Evolutionary conservation across 371 early-diverging fungal species (phyloP), one percentile per base, ranked within the genome.

Genomic region (Actinomucor elegans): DNA sequence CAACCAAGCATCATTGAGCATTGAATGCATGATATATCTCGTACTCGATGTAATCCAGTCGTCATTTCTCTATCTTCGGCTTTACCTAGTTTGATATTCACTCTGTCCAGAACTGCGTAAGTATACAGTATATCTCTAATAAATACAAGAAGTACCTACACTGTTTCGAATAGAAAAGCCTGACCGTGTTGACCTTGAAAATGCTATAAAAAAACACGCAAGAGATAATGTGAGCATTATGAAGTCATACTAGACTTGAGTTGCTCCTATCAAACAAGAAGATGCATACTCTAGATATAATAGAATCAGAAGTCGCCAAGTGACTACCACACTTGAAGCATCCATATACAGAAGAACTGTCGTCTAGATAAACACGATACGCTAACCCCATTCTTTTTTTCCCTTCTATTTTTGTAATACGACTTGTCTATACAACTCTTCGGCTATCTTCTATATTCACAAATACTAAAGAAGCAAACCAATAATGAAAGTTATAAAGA

Each of bases 31-130:
- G 68, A 74, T 49, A 90, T 80, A 50, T 88, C 86, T 48, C 72
- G 67, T 34, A 90, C 87, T 5, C 75, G 77, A 54, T 90, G 88
- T 31, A 83, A 44, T 9, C 91, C 91, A n/a, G 91, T 86, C 34
- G 82, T 71, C 89, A 90, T 88, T 26, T 40, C 61, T 48, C 86
- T 63, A 37, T 80, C 79, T 47, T 79, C 77, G 9, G 78, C 75
- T 26, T 65, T 66, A 12, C 89, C 89, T 42, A 75, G 71, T n/a
- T 57, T 56, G 26, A 87, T 68, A 61, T 90, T 90, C 32, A 87
- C 78, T 32, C 87, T 87, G 62, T 20, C 35, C 26, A 26, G 5
- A 37, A 41, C 0, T 17, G 5, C 5, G 8, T 20, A 3, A 4
- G 38, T 37, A 18, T 20, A 15, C 20, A 9, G 4, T 1, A 11